Conservation (phyloP, 148 eudicot genomes). For the Arctostaphylos glauca region DNA sequence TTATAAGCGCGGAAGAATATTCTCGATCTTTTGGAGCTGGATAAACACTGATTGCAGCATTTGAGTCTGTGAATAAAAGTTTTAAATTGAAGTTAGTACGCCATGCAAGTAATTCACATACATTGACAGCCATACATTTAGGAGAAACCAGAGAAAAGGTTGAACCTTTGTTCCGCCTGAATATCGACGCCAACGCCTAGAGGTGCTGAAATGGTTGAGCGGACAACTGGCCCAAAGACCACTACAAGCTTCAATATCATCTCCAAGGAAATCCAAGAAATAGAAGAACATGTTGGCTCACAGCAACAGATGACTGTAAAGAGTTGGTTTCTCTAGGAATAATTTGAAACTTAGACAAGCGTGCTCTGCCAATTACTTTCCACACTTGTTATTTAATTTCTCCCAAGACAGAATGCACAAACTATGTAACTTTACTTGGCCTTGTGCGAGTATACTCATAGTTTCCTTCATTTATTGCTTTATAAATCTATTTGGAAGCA, state of each 20-base stretch:
- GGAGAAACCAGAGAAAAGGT: background rate
- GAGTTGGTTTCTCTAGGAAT: background rate
- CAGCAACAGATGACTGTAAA: background rate
- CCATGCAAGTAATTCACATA: constrained; percentile 2
- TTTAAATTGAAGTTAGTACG: background rate
- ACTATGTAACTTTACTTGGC: background rate
- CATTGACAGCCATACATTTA: background rate
- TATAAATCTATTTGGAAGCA: too few relatives aligned
- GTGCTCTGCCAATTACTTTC: background rate
- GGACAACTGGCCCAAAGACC: constrained; percentile 63
- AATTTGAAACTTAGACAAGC: background rate
- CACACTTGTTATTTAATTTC: background rate
- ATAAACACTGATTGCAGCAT: constrained; percentile 68
- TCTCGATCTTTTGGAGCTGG: constrained; percentile 63
- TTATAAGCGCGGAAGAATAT: constrained; percentile 50
- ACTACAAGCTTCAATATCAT: constrained; percentile 90
- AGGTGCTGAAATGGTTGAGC: constrained; percentile 72
- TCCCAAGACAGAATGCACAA: background rate
- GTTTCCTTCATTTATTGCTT: too few relatives aligned
- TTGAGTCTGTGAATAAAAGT: constrained; percentile 51
- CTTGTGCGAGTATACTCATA: too few relatives aligned
- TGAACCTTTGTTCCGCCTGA: constrained; percentile 83
- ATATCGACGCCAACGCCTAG: constrained; percentile 80
- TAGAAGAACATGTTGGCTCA: background rate
- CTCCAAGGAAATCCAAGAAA: constrained; percentile 54